These are phyloP conservation scores for Groenewaldozyma salmanticensis DNA, from an alignment of 805 yeast genomes.

Conservation along the genomic window DNA sequence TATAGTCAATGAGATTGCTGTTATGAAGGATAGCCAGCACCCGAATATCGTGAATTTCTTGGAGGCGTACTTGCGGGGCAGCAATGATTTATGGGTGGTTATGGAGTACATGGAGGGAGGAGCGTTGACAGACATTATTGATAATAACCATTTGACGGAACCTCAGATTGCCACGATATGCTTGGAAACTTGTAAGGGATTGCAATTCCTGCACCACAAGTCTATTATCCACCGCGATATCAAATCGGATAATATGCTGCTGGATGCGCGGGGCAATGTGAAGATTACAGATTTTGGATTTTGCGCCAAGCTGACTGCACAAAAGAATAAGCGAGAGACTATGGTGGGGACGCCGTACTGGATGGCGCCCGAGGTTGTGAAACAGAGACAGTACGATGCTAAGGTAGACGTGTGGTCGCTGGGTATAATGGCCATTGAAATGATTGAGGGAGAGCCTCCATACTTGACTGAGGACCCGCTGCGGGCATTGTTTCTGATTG, in stretches of 20 bases:
- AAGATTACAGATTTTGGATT: constrained; percentile 94
- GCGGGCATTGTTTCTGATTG: constrained; percentile 65
- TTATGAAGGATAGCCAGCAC: constrained; percentile 88
- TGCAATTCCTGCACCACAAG: constrained; percentile 77
- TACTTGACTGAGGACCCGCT: constrained; percentile 72
- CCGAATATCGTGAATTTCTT: constrained; percentile 89
- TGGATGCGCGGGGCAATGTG: constrained; percentile 77
- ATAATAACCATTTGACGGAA: constrained; percentile 78
- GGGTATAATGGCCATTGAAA: constrained; percentile 79
- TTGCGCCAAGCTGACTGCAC: constrained; percentile 86
- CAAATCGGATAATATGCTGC: constrained; percentile 84
- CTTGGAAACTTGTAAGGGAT: constrained; percentile 79
- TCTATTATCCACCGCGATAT: constrained; percentile 95
- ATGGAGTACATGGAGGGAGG: constrained; percentile 99
- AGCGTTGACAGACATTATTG: constrained; percentile 87
- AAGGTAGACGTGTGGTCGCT: constrained; percentile 78
- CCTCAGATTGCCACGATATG: constrained; percentile 94
- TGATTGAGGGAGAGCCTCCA: constrained; percentile 84
- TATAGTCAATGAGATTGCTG: constrained; percentile 88
- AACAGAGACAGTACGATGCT: constrained; percentile 70
- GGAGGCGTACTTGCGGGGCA: constrained; percentile 67
- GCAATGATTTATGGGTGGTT: constrained; percentile 71
- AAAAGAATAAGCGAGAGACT: constrained; percentile 81
- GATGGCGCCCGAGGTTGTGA: constrained; percentile 87
- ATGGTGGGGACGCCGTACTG: constrained; percentile 90